Evolutionary conservation across 2,329 filamentous ascomycete species (phyloP), one percentile per base, ranked within the genome.

Genomic region (Cercospora citrullina): DNA sequence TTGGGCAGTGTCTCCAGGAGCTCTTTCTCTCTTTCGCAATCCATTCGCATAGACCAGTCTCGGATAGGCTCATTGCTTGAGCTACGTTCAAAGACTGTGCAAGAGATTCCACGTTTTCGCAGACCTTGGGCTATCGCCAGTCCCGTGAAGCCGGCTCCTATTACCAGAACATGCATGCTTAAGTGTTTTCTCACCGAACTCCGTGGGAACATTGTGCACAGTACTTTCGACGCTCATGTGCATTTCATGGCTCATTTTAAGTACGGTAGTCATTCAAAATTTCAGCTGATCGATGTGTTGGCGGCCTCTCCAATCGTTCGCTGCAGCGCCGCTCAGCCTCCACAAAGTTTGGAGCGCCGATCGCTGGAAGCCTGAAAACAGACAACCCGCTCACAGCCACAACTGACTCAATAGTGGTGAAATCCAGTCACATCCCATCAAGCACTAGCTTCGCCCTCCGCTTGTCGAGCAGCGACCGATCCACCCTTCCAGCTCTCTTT

Each of bases 401-500:
- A 21, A 18, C 42, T 48, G 42, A 48, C 18, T 48, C 42, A 48
- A 12, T 3, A 1, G 21, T 26, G 9, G 8, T 28, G 4, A 30
- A 9, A 8, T 1, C n/a, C 53, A 28, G 21, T 57, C 53, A 31
- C 16, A 28, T 21, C n/a, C 18, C 16, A 12, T 59, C 60, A 80
- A 51, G 79, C 78, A 68, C 76, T 79, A 12, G 83, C 82, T 70
- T 85, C 83, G 5, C 81, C 83, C 60, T 84, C 84, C 64, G 84
- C 83, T 76, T 87, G 85, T 39, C 86, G 81, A 58, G 80, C 80
- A 45, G 85, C 85, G 69, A 89, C 77, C 77, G 86, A 88, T 1
- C 87, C 87, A 33, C 87, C 86, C 74, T 82, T 85, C 88, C 88
- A 90, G 39, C 80, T 82, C 69, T 82, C 79, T 76, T 81, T 86